Base-by-base conservation (phyloP, 2,329 filamentous ascomycete genomes). In the Fonsecaea multimorphosa region DNA sequence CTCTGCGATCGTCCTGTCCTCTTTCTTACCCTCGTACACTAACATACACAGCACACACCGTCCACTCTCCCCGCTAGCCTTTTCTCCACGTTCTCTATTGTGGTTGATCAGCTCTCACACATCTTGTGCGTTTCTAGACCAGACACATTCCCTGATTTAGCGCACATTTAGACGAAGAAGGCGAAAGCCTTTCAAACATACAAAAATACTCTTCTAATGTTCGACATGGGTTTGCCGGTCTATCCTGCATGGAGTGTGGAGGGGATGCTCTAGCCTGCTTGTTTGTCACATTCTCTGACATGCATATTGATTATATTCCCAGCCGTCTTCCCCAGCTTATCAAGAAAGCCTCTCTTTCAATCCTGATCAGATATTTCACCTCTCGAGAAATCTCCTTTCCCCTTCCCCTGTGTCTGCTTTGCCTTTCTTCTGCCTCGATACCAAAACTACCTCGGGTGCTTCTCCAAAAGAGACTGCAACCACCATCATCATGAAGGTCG, bases 401-500 rank as follows among this genome's bases (percentile, higher is more conserved):
- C 31, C 27, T 31, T 54, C 27, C 27, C 6, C 16, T 51, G 11
- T 6, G 19, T 5, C 38, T 44, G 38, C 16, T 19, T 44, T 22
- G n/a, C 16, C n/a, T 5, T 29, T 22, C 27, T 40, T 11, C 29
- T 31, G 36, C 11, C 12, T 60, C 3, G 14, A 56, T 56, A 36
- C 31, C 19, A 1, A 56, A 22, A 5, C 29, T n/a, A 16, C 9
- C 52, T 32, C n/a, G n/a, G n/a, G n/a, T n/a, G n/a, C n/a, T n/a
- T n/a, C n/a, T n/a, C n/a, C 9, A 29, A 36, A 36, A 31, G 52
- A 27, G 49, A 61, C 44, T 65, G 34, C 29, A 4, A 31, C 3
- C 29, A n/a, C n/a, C 24, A 12, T 60, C 63, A 70, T 58, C 34
- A 72, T 71, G 70, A 65, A 68, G 53, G 34, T 66, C 52, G 64